Percentiles rank a stretch among this genome's conserved stretches.
Evolutionary conservation across 2,329 filamentous ascomycete genomes (phyloP).

Genomic region (Aspergillus novoparasiticus): DNA sequence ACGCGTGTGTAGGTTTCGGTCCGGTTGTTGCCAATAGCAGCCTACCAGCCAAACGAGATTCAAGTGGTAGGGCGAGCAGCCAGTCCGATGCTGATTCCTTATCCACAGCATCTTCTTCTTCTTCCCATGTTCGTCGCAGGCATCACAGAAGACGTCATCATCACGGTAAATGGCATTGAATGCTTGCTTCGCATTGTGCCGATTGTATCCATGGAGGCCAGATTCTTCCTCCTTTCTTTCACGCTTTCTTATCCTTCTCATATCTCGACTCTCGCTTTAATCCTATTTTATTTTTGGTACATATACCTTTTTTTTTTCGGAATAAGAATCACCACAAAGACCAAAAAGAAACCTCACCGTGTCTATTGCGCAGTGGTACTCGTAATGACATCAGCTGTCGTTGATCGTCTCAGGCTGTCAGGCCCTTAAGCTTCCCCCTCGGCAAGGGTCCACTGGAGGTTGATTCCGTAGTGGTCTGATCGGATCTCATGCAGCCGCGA

Average conservation of each 20-base stretch:
- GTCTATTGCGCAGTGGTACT: too few species aligned
- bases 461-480: background rate
- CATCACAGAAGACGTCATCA: conserved; percentile 1
- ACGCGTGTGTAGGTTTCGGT: conserved; percentile 3
- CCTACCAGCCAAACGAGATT: background rate
- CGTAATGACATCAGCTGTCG: background rate
- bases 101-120: background rate
- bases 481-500: background rate
- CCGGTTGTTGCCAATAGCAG: conserved; percentile 2
- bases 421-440: background rate
- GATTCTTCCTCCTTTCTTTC: background rate
- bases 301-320: background rate
- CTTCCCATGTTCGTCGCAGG: background rate
- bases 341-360: background rate
- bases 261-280: background rate
- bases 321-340: background rate
- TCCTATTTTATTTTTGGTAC: background rate
- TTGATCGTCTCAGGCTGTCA: background rate
- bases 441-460: background rate
- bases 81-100: background rate
- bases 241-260: background rate
- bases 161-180: background rate
- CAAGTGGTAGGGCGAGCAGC: background rate
- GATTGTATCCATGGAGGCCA: background rate
- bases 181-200: background rate